Conservation (phyloP, 1,284 basidiomycete species). For the Sanghuangporus weigelae region DNA sequence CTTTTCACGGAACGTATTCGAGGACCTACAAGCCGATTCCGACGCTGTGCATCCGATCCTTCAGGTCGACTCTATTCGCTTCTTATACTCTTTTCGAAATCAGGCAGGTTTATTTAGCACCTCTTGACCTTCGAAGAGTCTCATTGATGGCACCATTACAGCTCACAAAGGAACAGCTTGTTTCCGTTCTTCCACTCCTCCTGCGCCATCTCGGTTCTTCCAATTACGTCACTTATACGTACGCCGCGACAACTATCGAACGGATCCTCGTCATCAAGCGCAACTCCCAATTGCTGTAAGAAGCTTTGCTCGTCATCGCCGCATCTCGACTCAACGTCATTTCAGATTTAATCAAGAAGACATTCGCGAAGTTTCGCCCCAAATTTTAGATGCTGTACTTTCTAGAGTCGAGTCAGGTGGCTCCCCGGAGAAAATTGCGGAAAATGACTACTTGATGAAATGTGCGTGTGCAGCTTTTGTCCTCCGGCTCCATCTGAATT, state of each 20-base stretch:
- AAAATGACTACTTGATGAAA: slow-evolving; percentile 98
- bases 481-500: not conserved
- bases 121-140: not conserved
- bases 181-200: slow-evolving; percentile 86
- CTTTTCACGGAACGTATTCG: slow-evolving; percentile 88
- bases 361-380: slow-evolving; percentile 76
- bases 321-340: slow-evolving; percentile 13
- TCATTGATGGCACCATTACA: slow-evolving; percentile 26
- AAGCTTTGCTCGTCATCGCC: slow-evolving; percentile 19
- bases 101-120: slow-evolving; percentile 50
- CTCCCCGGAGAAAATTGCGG: slow-evolving; percentile 91
- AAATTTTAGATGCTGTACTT: slow-evolving; percentile 75
- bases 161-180: slow-evolving; percentile 92
- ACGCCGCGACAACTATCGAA: slow-evolving; percentile 88
- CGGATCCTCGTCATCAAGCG: slow-evolving; percentile 86
- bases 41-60: slow-evolving; percentile 82
- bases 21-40: slow-evolving; percentile 75
- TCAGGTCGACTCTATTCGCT: slow-evolving; percentile 94
- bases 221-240: slow-evolving; percentile 86
- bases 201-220: slow-evolving; percentile 78
- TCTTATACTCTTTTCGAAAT: slow-evolving; percentile 91
- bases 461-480: slow-evolving; percentile 46
- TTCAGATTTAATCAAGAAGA: slow-evolving; percentile 82
- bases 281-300: slow-evolving; percentile 62
- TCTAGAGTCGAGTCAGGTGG: slow-evolving; percentile 77